Conservation (phyloP, 2,329 filamentous ascomycete genomes). For the Chaetomium strumarium region DNA sequence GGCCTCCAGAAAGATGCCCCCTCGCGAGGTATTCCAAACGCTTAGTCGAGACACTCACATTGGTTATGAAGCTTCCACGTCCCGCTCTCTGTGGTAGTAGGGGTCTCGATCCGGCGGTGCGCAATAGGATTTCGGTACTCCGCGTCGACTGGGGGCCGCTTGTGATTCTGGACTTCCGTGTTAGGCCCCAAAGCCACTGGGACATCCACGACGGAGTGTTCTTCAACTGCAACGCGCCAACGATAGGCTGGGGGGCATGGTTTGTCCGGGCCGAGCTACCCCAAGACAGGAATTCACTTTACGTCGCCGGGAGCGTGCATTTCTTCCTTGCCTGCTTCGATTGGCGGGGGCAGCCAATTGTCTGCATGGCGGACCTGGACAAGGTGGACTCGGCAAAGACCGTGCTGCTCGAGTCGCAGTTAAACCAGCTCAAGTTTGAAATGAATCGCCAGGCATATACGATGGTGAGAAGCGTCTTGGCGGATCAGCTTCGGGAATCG, state of each 20-base stretch:
- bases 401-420: no score
- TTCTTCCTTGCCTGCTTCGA: background rate
- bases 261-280: background rate
- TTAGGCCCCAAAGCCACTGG: background rate
- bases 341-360: background rate
- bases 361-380: no score
- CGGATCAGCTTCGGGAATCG: no score
- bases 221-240: background rate
- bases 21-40: no score
- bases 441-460: no score
- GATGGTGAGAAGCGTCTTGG: no score
- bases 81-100: background rate
- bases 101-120: background rate
- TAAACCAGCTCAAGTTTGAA: no score
- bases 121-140: background rate
- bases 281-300: no score
- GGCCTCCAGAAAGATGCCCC: no score
- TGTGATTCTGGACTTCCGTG: rapidly evolving
- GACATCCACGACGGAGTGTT: background rate
- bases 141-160: background rate
- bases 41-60: background rate
- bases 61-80: background rate
- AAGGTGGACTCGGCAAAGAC: no score
- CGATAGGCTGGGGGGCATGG: background rate
- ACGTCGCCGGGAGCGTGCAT: background rate